Conservation (phyloP, 1,284 basidiomycete genomes). For the Phellopilus nigrolimitatus region DNA sequence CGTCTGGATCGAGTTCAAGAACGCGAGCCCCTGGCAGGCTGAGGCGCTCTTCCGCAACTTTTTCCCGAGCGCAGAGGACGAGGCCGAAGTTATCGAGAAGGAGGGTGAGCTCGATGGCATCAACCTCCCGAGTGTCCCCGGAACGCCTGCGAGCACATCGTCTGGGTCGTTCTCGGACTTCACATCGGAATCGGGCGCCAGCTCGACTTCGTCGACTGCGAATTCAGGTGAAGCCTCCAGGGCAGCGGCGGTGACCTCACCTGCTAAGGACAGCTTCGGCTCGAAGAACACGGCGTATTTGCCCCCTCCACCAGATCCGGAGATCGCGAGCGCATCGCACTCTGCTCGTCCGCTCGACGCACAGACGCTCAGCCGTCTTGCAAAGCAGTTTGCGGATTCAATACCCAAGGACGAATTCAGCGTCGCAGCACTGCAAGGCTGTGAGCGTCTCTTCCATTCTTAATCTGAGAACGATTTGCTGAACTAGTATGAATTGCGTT, state of each 20-base stretch:
- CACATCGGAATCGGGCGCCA: constrained; percentile 10
- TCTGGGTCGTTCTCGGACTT: constrained; percentile 18
- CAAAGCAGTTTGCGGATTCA: constrained; percentile 66
- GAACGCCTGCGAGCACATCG: constrained; percentile 23
- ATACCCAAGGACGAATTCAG: constrained; percentile 79
- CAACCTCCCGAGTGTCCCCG: constrained; percentile 20
- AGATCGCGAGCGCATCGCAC: constrained; percentile 51
- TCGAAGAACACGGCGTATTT: constrained; percentile 56
- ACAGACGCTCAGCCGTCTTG: constrained; percentile 55
- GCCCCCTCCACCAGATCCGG: constrained; percentile 59
- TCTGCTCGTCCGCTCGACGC: constrained; percentile 60
- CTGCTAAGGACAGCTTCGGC: constrained; percentile 40
- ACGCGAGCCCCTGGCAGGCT: constrained; percentile 77
- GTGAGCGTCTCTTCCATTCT: constrained; percentile 40
- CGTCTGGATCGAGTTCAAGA: constrained; percentile 85
- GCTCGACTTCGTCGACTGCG: constrained; percentile 23
- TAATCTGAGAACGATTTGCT: neutral
- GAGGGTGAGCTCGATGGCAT: constrained; percentile 17
- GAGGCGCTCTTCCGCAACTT: constrained; percentile 81
- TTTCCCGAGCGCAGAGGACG: constrained; percentile 68
- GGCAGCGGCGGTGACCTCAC: constrained; percentile 26
- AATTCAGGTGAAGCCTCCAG: constrained; percentile 26
- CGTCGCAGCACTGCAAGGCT: constrained; percentile 82
- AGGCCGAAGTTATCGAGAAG: constrained; percentile 24
- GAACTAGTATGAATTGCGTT: constrained; percentile 10